Evolutionary conservation across 495 filamentous ascomycete genomes (phyloP).

Genomic region (Podospora didyma): DNA sequence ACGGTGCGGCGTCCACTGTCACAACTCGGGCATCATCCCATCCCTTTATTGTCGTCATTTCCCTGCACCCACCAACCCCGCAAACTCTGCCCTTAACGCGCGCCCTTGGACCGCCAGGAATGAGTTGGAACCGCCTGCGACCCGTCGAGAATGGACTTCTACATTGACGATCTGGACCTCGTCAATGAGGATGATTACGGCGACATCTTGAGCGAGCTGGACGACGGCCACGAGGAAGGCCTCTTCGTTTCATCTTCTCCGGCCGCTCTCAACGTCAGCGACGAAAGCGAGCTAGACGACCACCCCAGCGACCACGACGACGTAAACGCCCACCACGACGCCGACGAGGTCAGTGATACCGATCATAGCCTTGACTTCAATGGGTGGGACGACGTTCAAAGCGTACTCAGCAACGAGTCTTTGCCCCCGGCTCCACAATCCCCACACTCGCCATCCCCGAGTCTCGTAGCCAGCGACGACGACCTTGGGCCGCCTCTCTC

Average conservation of each 20-base stretch:
- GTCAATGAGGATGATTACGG: background rate
- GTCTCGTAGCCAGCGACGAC: background rate
- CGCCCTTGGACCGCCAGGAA: no score
- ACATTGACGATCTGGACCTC: background rate
- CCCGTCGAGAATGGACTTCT: background rate
- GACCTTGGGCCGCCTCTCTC: background rate
- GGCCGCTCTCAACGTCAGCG: background rate
- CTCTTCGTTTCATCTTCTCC: background rate
- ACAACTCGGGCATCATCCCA: no score
- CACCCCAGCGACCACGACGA: conserved; percentile 8
- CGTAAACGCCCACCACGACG: background rate
- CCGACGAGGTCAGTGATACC: background rate
- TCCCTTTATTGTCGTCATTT: no score
- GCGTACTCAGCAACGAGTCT: background rate
- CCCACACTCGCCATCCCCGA: background rate
- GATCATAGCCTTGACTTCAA: background rate
- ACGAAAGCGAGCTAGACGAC: conserved; percentile 1
- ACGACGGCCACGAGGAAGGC: background rate
- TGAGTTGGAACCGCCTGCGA: no score
- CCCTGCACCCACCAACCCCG: no score
- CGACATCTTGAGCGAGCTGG: background rate
- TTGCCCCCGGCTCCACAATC: background rate
- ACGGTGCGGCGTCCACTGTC: no score
- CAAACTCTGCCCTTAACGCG: no score
- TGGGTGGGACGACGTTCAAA: background rate